phyloP scores from a whole-genome alignment of 73 alveolate species.

The Tetrahymena elliotti region DNA sequence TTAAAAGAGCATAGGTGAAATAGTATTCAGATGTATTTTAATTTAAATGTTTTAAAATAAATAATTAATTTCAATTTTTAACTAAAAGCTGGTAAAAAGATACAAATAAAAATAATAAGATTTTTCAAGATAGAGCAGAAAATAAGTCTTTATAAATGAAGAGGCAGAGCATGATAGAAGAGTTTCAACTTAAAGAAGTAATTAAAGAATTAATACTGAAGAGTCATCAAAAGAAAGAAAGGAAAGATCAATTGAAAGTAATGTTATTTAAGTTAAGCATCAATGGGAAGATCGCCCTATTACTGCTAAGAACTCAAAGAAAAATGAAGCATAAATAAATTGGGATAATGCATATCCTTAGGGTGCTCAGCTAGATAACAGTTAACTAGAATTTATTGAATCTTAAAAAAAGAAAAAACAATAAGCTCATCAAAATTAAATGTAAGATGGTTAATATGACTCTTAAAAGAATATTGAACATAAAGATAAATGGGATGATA shows the following conservation, averaged over 20 bases:
- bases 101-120: background rate
- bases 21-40: background rate
- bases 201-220: background rate
- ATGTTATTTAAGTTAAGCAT: background rate
- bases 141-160: background rate
- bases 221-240: background rate
- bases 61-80: background rate
- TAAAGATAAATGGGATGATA: background rate
- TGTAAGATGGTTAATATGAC: background rate
- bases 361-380: background rate
- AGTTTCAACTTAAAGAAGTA: background rate
- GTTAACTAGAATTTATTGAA: background rate
- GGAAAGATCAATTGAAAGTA: background rate
- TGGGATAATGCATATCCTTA: background rate
- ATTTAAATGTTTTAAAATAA: background rate
- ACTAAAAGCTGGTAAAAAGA: background rate
- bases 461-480: background rate
- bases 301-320: background rate
- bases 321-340: background rate
- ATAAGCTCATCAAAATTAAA: background rate
- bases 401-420: background rate
- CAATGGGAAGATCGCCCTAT: background rate
- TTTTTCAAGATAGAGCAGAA: no score
- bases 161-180: background rate
- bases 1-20: background rate